Percentiles rank a stretch among this genome's conserved stretches.
phyloP scores from a whole-genome alignment of 148 eudicot species.

The Talinum fruticosum region DNA sequence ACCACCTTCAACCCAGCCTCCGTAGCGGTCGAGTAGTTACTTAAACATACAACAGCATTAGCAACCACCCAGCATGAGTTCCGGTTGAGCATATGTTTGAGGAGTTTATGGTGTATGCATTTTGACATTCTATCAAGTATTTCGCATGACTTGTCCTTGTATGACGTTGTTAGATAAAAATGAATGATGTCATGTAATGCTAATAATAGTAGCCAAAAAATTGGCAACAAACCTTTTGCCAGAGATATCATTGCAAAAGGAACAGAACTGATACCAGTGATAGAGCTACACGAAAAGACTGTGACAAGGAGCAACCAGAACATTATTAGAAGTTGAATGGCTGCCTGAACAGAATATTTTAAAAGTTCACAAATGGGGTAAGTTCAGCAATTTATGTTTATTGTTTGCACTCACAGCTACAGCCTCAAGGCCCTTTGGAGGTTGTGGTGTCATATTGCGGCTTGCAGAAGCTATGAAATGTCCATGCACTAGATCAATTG shows the following conservation, averaged over 20 bases:
- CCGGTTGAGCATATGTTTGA: too few relatives aligned
- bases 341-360: neutral
- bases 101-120: too few relatives aligned
- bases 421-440: conserved; percentile 69
- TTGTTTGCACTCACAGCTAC: conserved; percentile 65
- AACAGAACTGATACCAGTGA: conserved; percentile 48
- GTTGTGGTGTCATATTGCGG: conserved; percentile 55
- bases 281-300: conserved; percentile 82
- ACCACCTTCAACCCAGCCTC: neutral
- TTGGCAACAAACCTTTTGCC: conserved; percentile 67
- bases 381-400: neutral
- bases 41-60: too few relatives aligned
- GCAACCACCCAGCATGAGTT: too few relatives aligned
- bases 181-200: too few relatives aligned
- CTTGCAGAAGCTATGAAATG: conserved; percentile 73
- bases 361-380: neutral
- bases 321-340: conserved; percentile 3
- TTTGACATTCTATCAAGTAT: too few relatives aligned
- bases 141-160: too few relatives aligned
- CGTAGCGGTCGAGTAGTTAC: too few relatives aligned
- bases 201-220: neutral
- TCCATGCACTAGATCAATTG: conserved; percentile 91
- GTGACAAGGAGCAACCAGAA: conserved; percentile 30
- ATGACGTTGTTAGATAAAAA: too few relatives aligned
- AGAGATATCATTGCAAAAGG: conserved; percentile 60